phyloP scores from a whole-genome alignment of 78 protist genomes.

The Capsaspora owczarzaki region DNA sequence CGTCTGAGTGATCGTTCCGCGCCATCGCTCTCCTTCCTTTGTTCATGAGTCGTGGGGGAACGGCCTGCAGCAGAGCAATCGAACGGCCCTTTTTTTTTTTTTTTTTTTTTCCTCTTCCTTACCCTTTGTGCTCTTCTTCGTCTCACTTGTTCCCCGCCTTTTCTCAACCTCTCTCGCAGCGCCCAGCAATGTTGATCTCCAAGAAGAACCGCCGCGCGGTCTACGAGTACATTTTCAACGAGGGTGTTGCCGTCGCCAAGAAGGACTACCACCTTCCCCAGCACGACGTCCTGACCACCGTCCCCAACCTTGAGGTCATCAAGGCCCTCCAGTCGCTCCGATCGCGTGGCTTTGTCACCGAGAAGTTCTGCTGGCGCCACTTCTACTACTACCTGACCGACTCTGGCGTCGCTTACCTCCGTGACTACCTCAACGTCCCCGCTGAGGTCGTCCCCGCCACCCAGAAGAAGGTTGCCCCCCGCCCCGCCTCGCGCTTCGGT shows the following conservation, averaged over 20 bases:
- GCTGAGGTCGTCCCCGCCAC: slow-evolving; percentile 83
- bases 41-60: no score
- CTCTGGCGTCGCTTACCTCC: slow-evolving; percentile 84
- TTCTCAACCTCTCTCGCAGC: no score
- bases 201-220: slow-evolving; percentile 50
- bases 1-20: no score
- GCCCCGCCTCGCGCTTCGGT: neutral
- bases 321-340: slow-evolving; percentile 61
- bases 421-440: slow-evolving; percentile 82
- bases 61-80: no score
- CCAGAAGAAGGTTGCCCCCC: slow-evolving; percentile 51
- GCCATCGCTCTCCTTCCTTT: no score
- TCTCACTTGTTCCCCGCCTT: no score
- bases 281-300: slow-evolving; percentile 45
- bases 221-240: slow-evolving; percentile 66
- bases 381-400: slow-evolving; percentile 76
- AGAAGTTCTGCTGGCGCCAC: slow-evolving; percentile 84
- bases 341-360: slow-evolving; percentile 67
- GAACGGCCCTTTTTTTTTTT: no score
- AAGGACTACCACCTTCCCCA: slow-evolving; percentile 56
- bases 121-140: neutral
- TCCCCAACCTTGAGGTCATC: slow-evolving; percentile 78
- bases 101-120: neutral
- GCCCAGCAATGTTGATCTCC: slow-evolving; percentile 57
- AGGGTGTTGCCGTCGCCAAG: slow-evolving; percentile 87